Conservation (phyloP, 1,284 basidiomycete species). For the Sanghuangporus weigelae region DNA sequence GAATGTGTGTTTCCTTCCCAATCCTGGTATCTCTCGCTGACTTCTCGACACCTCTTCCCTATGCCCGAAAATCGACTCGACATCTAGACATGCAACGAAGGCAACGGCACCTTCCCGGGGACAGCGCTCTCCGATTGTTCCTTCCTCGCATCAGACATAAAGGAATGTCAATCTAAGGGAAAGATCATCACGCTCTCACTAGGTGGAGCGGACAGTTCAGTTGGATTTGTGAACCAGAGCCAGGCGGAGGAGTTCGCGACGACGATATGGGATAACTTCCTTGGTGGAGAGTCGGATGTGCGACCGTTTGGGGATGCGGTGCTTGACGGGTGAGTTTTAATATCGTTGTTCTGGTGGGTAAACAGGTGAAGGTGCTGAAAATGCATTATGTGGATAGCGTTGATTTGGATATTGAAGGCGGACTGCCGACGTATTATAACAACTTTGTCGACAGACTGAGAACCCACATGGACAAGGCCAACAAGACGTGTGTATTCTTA, state of each 20-base stretch:
- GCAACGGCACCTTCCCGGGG: slow-evolving; percentile 23
- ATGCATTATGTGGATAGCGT: slow-evolving; percentile 17
- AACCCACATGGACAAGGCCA: slow-evolving; percentile 19
- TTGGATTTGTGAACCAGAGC: slow-evolving; percentile 22
- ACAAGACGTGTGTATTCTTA: slow-evolving; percentile 20
- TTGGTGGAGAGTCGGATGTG: slow-evolving; percentile 25
- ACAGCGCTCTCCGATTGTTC: slow-evolving; percentile 26
- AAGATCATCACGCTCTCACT: slow-evolving; percentile 27
- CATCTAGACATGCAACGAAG: slow-evolving; percentile 17
- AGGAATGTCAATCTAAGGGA: slow-evolving; percentile 26
- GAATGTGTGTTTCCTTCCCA: slow-evolving; percentile 21
- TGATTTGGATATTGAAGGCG: slow-evolving; percentile 28
- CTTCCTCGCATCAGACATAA: slow-evolving; percentile 24
- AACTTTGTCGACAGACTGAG: slow-evolving; percentile 26
- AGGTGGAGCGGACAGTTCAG: slow-evolving; percentile 26
- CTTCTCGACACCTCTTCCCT: background rate
- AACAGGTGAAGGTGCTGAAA: background rate
- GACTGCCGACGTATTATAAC: slow-evolving; percentile 22
- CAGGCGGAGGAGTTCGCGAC: slow-evolving; percentile 22
- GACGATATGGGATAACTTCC: slow-evolving; percentile 26
- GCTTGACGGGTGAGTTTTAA: slow-evolving; percentile 24
- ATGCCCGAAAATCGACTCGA: background rate
- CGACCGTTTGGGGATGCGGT: slow-evolving; percentile 26
- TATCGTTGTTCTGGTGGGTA: background rate
- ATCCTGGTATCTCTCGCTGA: no score